Evolutionary conservation across 2,329 filamentous ascomycete species (phyloP), one percentile per base, ranked within the genome.

Genomic region (Hypoxylon sp.): DNA sequence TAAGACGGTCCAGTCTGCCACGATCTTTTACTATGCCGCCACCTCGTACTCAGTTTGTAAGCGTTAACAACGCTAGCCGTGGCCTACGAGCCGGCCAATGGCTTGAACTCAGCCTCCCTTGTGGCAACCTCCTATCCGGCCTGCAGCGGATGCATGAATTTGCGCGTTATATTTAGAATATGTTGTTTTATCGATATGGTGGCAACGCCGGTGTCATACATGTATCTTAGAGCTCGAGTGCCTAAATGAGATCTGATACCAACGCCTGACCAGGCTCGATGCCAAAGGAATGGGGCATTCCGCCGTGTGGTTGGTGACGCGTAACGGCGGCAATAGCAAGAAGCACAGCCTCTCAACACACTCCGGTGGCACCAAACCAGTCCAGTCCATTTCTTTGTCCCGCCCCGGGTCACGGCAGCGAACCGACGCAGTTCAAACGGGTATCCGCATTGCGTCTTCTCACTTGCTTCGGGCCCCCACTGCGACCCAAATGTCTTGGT

Each of bases 141-240:
- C 61, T 46, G 54, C 58, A 35, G 37, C n/a, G 44, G 30, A 49
- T 13, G 64, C 64, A 70, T 70, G 46, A 63, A 70, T 65, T 20
- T 59, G 37, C 30, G 49, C n/a, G 65, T 42, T 70, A 70, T 68
- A 68, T 63, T 70, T 70, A 70, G 68, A 61, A 17, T 42, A 5
- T 44, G 30, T 22, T 30, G 33, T 50, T 51, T 51, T 61, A 31
- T 50, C 42, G 46, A 61, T 53, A 53, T 49, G 30, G 30, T 53
- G 48, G 25, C 33, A n/a, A 14, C 46, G 40, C 14, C 17, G 10
- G 20, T 6, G 40, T 11, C 40, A 22, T 27, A 27, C 25, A 27
- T 27, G 25, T 22, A 44, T 44, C 40, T 44, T 44, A 17, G 40
- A 56, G 31, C 50, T 61, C 64, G 53, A 54, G 49, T 48, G n/a